Base-by-base conservation (phyloP, 345 rosid species). In the Lepidium africanum region DNA sequence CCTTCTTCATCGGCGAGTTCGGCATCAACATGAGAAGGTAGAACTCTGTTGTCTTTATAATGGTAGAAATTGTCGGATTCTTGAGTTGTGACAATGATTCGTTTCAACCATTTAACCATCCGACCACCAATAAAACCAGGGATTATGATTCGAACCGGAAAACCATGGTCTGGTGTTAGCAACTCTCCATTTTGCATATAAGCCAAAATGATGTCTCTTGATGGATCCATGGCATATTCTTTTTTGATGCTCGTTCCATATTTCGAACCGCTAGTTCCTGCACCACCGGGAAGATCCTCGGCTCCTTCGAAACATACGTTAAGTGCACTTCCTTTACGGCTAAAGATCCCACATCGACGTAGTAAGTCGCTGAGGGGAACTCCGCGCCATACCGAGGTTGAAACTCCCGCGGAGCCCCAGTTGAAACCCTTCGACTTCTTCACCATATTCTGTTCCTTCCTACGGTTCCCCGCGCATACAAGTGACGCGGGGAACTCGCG, bases 91-190 rank as follows among this genome's bases (percentile, higher is more conserved):
- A 94, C 97, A 1, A 89, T 69, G 12, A 94, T 91, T 37, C 91
- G 74, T 63, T 84, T 91, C 30, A 91, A 59, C 99, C 99, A 94
- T 67, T 90, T 94, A 10, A 91, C 97, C 99, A 91, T 94, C 19
- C 97, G 79, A 0, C 99, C 99, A 0, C 97, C 99, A 9, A 94
- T 94, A 47, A 79, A 91, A 7, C 99, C 99, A 0, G 99, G 99
- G 15, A 94, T 85, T 0, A 94, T 80, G 36, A 94, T 46, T 32
- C 99, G 71, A 13, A 88, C 88, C 0, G 99, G 99, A 33, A 84
- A 94, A 0, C 99, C 99, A 13, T 94, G 99, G 70, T 94, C 99
- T 0, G 99, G 95, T 0, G 84, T 47, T 25, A 93, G 67, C n/a
- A 33, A 65, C 69, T 90, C 92, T 0, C 94, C 96, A 82, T 93